phyloP scores from a whole-genome alignment of 352 stramenopile species.

The Pythium angustatum region DNA sequence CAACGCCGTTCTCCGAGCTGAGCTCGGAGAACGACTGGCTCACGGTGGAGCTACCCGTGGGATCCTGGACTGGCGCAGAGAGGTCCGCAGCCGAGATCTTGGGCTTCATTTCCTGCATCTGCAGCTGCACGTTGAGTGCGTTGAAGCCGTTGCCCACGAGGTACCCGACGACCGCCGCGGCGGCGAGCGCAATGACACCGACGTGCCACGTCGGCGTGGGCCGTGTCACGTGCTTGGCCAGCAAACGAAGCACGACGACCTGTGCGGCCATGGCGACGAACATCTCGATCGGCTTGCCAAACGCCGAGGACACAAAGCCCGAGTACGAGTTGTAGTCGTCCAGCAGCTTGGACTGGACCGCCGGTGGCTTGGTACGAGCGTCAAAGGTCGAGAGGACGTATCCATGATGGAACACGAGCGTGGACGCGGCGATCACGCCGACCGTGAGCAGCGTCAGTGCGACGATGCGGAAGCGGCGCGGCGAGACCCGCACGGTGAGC shows the following conservation, averaged over 20 bases:
- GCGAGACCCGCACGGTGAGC: no score
- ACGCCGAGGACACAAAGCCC: neutral
- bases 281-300: conserved; percentile 6
- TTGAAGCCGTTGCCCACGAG: conserved; percentile 13
- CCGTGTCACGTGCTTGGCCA: neutral
- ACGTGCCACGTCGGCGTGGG: neutral
- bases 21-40: conserved; percentile 1
- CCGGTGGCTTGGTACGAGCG: no score
- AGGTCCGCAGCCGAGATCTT: conserved; percentile 8
- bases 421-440: no score
- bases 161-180: neutral
- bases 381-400: no score
- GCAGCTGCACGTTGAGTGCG: conserved; percentile 14
- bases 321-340: conserved; percentile 16
- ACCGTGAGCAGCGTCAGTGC: no score
- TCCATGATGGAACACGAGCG: no score
- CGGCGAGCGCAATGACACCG: neutral
- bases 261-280: conserved; percentile 9
- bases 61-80: neutral
- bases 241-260: neutral
- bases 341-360: no score
- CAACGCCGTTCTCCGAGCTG: neutral
- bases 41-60: neutral
- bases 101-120: neutral
- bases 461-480: no score